phyloP scores from a whole-genome alignment of 305 asterid species.

The Fraxinus xanthoxyloides region DNA sequence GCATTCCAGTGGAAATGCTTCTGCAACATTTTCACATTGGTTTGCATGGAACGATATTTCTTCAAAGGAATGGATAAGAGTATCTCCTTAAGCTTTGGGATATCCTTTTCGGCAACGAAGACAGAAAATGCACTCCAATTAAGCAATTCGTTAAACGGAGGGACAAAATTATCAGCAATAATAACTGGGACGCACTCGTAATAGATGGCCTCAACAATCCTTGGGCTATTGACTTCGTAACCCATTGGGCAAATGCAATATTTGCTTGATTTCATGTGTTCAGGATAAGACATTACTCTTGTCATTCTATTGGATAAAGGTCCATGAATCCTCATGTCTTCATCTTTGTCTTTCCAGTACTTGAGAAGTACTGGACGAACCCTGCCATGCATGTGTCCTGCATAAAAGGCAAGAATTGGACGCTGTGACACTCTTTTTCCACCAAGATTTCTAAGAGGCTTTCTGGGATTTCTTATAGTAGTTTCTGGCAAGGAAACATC shows the following conservation, averaged over 20 bases:
- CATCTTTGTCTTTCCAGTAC: constrained; percentile 39
- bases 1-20: constrained; percentile 81
- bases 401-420: constrained; percentile 45
- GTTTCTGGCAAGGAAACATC: constrained; percentile 90
- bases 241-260: constrained; percentile 57
- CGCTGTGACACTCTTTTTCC: constrained; percentile 79
- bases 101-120: constrained; percentile 38
- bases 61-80: constrained; percentile 50
- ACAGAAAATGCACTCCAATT: constrained; percentile 46
- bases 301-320: constrained; percentile 57
- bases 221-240: constrained; percentile 49
- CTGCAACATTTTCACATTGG: constrained; percentile 71
- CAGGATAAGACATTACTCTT: constrained; percentile 37
- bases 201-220: constrained; percentile 49
- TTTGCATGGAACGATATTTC: constrained; percentile 57
- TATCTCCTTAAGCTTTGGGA: constrained; percentile 44
- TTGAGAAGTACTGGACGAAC: constrained; percentile 45
- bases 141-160: constrained; percentile 38
- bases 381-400: constrained; percentile 48
- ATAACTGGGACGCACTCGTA: constrained; percentile 52
- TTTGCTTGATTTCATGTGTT: constrained; percentile 51
- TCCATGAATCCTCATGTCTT: constrained; percentile 44
- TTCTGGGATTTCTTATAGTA: constrained; percentile 54
- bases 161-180: constrained; percentile 44
- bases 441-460: constrained; percentile 70